These are phyloP conservation scores for Phyllosticta citrichinensis DNA, from an alignment of 2,329 filamentous ascomycete genomes.

Conservation along the genomic window DNA sequence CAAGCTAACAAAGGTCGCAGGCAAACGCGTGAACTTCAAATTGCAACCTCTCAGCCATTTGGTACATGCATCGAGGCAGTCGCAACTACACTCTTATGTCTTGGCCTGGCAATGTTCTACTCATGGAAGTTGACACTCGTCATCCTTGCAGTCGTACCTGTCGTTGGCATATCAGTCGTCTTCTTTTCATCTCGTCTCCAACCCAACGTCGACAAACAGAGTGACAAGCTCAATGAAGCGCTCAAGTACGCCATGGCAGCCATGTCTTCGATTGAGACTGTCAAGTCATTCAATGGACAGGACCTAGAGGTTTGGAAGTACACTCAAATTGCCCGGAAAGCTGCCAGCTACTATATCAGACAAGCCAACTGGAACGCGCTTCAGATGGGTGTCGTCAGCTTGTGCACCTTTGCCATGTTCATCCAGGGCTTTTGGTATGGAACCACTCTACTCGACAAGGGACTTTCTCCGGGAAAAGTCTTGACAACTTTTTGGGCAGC, in stretches of 20 bases:
- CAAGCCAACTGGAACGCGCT: constrained; percentile 60
- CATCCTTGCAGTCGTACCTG: constrained; percentile 61
- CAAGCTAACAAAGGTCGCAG: constrained; percentile 34
- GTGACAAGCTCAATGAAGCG: constrained; percentile 55
- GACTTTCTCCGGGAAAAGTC: constrained; percentile 53
- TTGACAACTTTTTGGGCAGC: constrained; percentile 80
- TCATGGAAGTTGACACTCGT: constrained; percentile 81
- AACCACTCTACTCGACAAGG: constrained; percentile 53
- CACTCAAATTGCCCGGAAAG: constrained; percentile 42
- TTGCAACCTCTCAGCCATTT: constrained; percentile 68
- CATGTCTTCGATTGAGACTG: constrained; percentile 65
- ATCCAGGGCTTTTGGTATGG: constrained; percentile 89
- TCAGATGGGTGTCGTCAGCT: constrained; percentile 63
- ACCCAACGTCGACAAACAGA: constrained; percentile 58
- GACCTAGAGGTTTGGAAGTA: constrained; percentile 61
- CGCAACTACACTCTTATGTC: constrained; percentile 53
- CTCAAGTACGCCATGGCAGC: constrained; percentile 63
- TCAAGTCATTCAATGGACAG: constrained; percentile 78
- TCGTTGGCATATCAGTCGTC: constrained; percentile 52
- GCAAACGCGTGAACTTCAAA: constrained; percentile 71
- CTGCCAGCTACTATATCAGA: constrained; percentile 53
- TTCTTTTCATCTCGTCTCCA: constrained; percentile 53
- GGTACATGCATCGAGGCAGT: constrained; percentile 58
- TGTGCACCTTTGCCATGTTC: constrained; percentile 70
- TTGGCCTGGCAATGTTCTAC: constrained; percentile 63